phyloP scores from a whole-genome alignment of 1,139 yeast species.

The Saccharomycopsis hybrid region DNA sequence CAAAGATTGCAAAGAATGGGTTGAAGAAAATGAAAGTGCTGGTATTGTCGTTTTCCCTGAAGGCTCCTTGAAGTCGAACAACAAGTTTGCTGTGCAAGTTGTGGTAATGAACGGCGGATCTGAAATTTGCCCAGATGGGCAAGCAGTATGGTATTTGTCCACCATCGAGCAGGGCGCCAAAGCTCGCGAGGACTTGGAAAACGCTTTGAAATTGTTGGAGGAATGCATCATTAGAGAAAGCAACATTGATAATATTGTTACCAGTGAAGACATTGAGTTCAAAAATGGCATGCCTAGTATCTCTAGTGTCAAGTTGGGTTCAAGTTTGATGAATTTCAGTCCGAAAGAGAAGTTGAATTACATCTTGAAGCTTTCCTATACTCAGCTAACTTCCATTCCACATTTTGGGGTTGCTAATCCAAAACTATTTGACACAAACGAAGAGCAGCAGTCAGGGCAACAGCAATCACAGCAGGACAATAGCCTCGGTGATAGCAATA shows the following conservation, averaged over 20 bases:
- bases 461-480: slow-evolving; percentile 24
- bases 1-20: slow-evolving; percentile 88
- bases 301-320: slow-evolving; percentile 72
- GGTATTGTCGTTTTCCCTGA: slow-evolving; percentile 96
- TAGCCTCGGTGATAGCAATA: background rate
- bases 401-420: slow-evolving; percentile 41
- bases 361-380: slow-evolving; percentile 70
- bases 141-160: slow-evolving; percentile 84
- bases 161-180: slow-evolving; percentile 65
- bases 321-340: slow-evolving; percentile 74
- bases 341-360: slow-evolving; percentile 76
- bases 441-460: no score
- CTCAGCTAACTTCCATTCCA: slow-evolving; percentile 61
- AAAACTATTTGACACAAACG: slow-evolving; percentile 28
- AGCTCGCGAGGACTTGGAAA: slow-evolving; percentile 73
- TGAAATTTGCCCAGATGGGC: slow-evolving; percentile 85
- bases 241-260: slow-evolving; percentile 45
- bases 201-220: slow-evolving; percentile 77
- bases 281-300: slow-evolving; percentile 30
- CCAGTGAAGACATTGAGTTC: slow-evolving; percentile 60
- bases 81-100: slow-evolving; percentile 73
- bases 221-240: slow-evolving; percentile 74
- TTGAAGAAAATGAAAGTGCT: slow-evolving; percentile 73
- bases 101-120: slow-evolving; percentile 80
- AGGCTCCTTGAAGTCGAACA: slow-evolving; percentile 59